Evolutionary conservation across 495 filamentous ascomycete genomes (phyloP).

Genomic region (Glonium stellatum): DNA sequence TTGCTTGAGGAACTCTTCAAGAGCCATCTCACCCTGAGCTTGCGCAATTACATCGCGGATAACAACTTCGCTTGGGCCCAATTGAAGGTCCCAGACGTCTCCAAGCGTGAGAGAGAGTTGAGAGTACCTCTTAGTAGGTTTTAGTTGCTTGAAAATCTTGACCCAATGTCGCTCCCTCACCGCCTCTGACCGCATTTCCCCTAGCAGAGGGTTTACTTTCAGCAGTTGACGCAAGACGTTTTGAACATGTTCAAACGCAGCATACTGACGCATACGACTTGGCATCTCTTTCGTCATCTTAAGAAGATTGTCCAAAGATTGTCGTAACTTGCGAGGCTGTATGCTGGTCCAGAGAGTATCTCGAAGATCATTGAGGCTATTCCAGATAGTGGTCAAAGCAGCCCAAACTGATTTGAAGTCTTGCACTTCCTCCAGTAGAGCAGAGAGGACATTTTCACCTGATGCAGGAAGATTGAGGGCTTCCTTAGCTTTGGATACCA

Average conservation of each 20-base stretch:
- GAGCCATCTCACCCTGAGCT: slow-evolving; percentile 95
- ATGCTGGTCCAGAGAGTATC: slow-evolving; percentile 90
- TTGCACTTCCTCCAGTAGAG: slow-evolving; percentile 90
- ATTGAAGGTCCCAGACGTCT: slow-evolving; percentile 95
- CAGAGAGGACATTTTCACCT: slow-evolving; percentile 65
- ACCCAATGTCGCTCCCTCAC: slow-evolving; percentile 94
- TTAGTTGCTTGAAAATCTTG: slow-evolving; percentile 92
- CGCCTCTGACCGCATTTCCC: slow-evolving; percentile 93
- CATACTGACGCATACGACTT: slow-evolving; percentile 96
- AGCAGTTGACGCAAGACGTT: slow-evolving; percentile 77
- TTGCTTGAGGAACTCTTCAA: slow-evolving; percentile 95
- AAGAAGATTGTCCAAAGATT: slow-evolving; percentile 80
- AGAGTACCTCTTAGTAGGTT: slow-evolving; percentile 83
- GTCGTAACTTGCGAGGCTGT: slow-evolving; percentile 81
- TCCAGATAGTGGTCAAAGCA: slow-evolving; percentile 91
- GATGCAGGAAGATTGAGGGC: slow-evolving; percentile 81
- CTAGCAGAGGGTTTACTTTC: slow-evolving; percentile 80
- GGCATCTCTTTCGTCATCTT: slow-evolving; percentile 99
- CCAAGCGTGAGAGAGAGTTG: slow-evolving; percentile 89
- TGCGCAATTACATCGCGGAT: slow-evolving; percentile 90
- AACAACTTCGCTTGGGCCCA: slow-evolving; percentile 73
- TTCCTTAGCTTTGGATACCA: slow-evolving; percentile 94
- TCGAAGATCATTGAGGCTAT: slow-evolving; percentile 85
- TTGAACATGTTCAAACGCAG: slow-evolving; percentile 96
- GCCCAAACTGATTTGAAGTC: slow-evolving; percentile 99